These are phyloP conservation scores for Amanita phalloides DNA, from an alignment of 768 basidiomycete genomes.

Conservation along the genomic window DNA sequence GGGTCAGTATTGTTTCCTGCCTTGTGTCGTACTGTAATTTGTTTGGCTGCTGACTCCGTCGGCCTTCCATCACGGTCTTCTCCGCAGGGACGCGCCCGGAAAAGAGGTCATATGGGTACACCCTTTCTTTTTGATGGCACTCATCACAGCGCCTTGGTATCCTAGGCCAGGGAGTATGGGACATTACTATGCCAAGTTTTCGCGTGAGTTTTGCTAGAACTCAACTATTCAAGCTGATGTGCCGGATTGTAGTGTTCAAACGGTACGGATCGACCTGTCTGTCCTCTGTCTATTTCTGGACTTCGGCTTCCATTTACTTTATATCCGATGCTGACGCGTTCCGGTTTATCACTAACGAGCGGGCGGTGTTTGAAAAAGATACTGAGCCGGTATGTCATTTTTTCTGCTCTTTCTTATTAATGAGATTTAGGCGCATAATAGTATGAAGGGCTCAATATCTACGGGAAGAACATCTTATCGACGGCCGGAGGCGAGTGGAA, in stretches of 20 bases:
- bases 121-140: slow-evolving; percentile 18
- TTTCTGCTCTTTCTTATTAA: not conserved
- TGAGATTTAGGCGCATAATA: not conserved
- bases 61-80: too few relatives aligned
- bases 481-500: slow-evolving; percentile 36
- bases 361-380: slow-evolving; percentile 29
- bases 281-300: slow-evolving; percentile 22
- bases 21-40: not conserved
- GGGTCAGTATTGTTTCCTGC: not conserved
- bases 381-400: slow-evolving; percentile 19
- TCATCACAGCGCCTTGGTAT: slow-evolving; percentile 19
- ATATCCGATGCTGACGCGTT: slow-evolving; percentile 32
- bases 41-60: not conserved
- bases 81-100: not conserved
- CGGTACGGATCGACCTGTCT: slow-evolving; percentile 28
- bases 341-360: slow-evolving; percentile 20
- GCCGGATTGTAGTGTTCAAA: slow-evolving; percentile 20
- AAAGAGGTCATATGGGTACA: slow-evolving; percentile 10
- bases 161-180: slow-evolving; percentile 22
- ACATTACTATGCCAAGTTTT: slow-evolving; percentile 22
- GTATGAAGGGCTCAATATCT: slow-evolving; percentile 33
- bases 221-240: not conserved
- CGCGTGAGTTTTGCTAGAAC: slow-evolving; percentile 16
- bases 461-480: slow-evolving; percentile 34
- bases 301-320: slow-evolving; percentile 25